phyloP scores from a whole-genome alignment of 495 filamentous ascomycete species.

The Entonaema liquescens region DNA sequence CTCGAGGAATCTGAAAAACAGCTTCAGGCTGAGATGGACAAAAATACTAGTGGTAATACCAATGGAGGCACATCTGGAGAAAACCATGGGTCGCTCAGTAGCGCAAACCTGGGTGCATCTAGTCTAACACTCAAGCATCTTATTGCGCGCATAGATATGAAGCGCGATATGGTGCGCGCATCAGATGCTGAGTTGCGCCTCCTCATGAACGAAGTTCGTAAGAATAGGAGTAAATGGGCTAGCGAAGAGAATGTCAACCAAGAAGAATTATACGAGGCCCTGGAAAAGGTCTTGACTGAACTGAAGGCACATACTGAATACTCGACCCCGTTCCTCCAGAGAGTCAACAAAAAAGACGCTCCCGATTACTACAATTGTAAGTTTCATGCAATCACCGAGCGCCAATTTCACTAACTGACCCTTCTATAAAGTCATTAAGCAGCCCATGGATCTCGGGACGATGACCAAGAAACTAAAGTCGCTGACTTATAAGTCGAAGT shows the following conservation, averaged over 20 bases:
- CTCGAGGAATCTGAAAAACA: constrained; percentile 96
- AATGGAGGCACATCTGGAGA: constrained; percentile 58
- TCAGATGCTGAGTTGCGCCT: constrained; percentile 91
- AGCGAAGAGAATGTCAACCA: constrained; percentile 96
- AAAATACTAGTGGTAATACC: constrained; percentile 59
- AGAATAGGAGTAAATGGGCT: constrained; percentile 98
- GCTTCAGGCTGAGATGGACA: constrained; percentile 92
- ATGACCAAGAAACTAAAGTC: constrained; percentile 98
- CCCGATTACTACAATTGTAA: constrained; percentile 92
- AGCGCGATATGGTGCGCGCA: constrained; percentile 84
- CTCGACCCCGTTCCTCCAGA: constrained; percentile 88
- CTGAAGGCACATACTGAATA: constrained; percentile 97
- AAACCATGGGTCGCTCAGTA: constrained; percentile 85
- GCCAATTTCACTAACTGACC: constrained; percentile 37
- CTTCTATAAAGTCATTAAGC: constrained; percentile 78
- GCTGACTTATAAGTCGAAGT: constrained; percentile 88
- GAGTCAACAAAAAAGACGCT: constrained; percentile 95
- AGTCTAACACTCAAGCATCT: constrained; percentile 96
- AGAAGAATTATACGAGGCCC: constrained; percentile 95
- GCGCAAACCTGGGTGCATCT: constrained; percentile 94
- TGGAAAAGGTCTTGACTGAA: constrained; percentile 94
- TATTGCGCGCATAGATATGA: constrained; percentile 92
- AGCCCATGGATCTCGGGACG: constrained; percentile 96
- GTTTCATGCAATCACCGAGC: constrained; percentile 37
- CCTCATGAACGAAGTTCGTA: constrained; percentile 95